Evolutionary conservation across 2,329 filamentous ascomycete genomes (phyloP).

Genomic region (Podosphaera fusca): DNA sequence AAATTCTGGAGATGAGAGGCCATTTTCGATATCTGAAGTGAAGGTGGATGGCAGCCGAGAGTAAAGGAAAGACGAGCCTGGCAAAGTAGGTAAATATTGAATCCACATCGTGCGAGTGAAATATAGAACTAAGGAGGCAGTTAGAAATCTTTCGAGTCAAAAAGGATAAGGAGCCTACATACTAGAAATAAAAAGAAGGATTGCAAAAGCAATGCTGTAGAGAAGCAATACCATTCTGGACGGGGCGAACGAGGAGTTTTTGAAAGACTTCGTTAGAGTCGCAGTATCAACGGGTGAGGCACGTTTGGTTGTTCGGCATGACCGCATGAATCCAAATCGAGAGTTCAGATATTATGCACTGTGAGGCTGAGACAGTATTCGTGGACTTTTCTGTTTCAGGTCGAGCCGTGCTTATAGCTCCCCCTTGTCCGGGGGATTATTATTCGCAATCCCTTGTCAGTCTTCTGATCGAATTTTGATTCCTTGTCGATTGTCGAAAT

Average conservation of each 20-base stretch:
- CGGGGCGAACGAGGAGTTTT: constrained; percentile 4
- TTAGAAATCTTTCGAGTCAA: constrained; percentile 2
- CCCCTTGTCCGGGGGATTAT: no score
- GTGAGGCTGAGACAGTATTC: no score
- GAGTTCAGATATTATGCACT: no score
- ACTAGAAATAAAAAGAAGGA: constrained; percentile 52
- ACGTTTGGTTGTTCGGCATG: no score
- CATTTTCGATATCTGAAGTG: constrained; percentile 65
- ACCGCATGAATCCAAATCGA: no score
- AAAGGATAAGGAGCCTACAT: constrained; percentile 12
- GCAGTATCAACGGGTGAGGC: no score
- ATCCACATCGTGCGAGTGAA: constrained; percentile 61
- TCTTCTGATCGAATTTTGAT: no score
- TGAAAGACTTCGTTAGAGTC: neutral
- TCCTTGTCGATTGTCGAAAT: no score
- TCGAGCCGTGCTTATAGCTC: no score
- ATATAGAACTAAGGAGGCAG: constrained; percentile 37
- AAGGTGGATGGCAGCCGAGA: constrained; percentile 56
- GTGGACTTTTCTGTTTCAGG: no score
- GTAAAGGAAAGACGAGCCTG: constrained; percentile 42
- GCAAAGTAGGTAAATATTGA: constrained; percentile 38
- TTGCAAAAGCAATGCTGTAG: constrained; percentile 17
- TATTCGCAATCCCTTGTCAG: no score
- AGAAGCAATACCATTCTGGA: constrained; percentile 50
- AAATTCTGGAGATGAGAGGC: constrained; percentile 63